Base-by-base conservation (phyloP, 768 basidiomycete genomes). In the Termitomyces sp. region DNA sequence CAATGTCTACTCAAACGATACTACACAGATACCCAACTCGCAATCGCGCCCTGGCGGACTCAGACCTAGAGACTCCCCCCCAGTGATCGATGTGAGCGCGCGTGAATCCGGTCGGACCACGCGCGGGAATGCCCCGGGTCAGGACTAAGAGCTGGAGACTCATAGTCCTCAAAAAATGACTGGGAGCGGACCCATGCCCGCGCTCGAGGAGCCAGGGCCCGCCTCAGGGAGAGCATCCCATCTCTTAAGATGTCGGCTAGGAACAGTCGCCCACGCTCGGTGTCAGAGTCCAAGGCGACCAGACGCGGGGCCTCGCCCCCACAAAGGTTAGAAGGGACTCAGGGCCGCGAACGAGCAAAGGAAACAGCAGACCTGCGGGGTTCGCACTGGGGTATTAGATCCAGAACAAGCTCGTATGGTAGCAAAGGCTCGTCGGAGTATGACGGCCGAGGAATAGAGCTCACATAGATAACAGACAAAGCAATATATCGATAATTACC, bases 121-220 rank as follows among this genome's bases (percentile, higher is more conserved):
- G 12, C 20, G 22, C 10, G 22, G 20, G 42, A 22, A 22, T 10
- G 16, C 42, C 10, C 20, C 2, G 42, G 4, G 3, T 22, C 6
- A 1, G 39, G 8, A 13, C 13, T 1, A n/a, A n/a, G n/a, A n/a
- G n/a, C 8, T 4, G 10, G 8, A 0, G 1, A 0, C 20, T n/a
- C 6, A 5, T 7, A 20, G 9, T 0, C 1, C 41, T 20, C n/a
- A n/a, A 20, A 9, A 10, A 20, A 3, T 20, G 3, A 4, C 43
- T 24, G n/a, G n/a, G n/a, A n/a, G n/a, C n/a, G n/a, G n/a, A n/a
- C n/a, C n/a, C 14, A 24, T 5, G 43, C 43, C 43, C 5, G 22
- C 5, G 43, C 43, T 44, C 7, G 43, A 44, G 24, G 24, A 44
- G 43, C 24, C 5, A 13, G 24, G 43, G 43, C 13, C 4, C 7